These are phyloP conservation scores for Bipolaris sorokiniana DNA, from an alignment of 2,329 filamentous ascomycete species.

Conservation along the genomic window DNA sequence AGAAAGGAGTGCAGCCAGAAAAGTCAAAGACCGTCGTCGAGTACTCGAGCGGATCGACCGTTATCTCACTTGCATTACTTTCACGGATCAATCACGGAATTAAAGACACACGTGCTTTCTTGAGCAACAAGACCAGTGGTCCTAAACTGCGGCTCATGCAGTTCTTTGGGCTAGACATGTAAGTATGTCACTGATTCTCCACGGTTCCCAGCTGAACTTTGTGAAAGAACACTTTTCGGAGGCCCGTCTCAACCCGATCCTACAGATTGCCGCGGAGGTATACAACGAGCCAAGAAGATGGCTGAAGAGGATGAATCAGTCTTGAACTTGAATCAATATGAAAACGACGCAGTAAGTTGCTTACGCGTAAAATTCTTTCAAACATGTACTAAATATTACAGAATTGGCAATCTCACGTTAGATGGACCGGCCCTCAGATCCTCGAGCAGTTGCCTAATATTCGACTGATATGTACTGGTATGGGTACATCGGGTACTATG, in stretches of 20 bases:
- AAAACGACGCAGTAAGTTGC: constrained; percentile 52
- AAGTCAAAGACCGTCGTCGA: constrained; percentile 29
- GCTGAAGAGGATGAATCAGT: constrained; percentile 50
- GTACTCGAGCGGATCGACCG: constrained; percentile 31
- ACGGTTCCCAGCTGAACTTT: not conserved
- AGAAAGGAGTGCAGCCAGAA: constrained; percentile 17
- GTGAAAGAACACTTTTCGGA: constrained; percentile 55
- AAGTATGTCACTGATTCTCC: not conserved
- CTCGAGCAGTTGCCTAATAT: constrained; percentile 63
- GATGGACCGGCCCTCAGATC: constrained; percentile 67
- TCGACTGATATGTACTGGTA: constrained; percentile 61
- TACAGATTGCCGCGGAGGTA: constrained; percentile 26
- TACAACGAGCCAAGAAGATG: constrained; percentile 20
- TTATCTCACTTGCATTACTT: constrained; percentile 29
- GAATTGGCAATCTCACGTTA: constrained; percentile 63
- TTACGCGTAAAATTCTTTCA: not conserved
- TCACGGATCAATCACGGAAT: constrained; percentile 30
- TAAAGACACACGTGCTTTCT: constrained; percentile 24
- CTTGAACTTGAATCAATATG: constrained; percentile 64
- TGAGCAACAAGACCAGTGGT: constrained; percentile 29
- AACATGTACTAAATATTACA: not conserved
- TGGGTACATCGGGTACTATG: constrained; percentile 60
- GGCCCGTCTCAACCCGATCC: constrained; percentile 52
- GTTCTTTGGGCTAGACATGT: constrained; percentile 34
- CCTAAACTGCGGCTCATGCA: constrained; percentile 29